Evolutionary conservation across 371 early-diverging fungal genomes (phyloP), one percentile per base, ranked within the genome.

Genomic region (Mortierella sp.): DNA sequence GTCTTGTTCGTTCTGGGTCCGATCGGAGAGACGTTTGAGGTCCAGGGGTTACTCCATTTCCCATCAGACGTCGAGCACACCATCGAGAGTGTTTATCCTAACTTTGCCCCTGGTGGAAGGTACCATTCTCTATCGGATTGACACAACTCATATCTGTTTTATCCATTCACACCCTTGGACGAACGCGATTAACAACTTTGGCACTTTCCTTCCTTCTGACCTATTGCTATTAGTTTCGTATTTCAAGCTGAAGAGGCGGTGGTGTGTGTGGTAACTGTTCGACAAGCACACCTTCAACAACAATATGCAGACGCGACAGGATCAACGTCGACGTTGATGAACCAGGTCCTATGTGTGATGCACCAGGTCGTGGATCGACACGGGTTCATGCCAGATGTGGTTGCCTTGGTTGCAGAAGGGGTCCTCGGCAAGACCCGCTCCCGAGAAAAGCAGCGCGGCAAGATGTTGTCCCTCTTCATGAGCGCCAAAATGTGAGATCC

Each of bases 1-100:
- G 90, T 92, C 63, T 76, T 96, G 64, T 96, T 92, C 87, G 93
- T 95, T 2, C 86, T 95, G 8, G 95, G 96, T 2, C 79, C 92
- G 1, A 88, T 93, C 53, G 85, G 79, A 24, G 94, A 94, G 63
- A 91, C 92, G 0, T 90, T 95, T 73, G 88, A 89, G 29, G 88
- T 93, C 39, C 89, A 92, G 74, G 94, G 94, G 0, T 82, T 93
- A 71, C 85, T 90, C 55, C 91, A 94, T 86, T 95, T 92, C 69
- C 90, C 92, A 13, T 69, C 79, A n/a, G 96, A 96, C 72, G 82
- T 95, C 8, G 96, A 96, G 76, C 71, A 79, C 13, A 91, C 93
- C 0, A 91, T 94, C 40, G 95, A 94, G 74, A 80, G 86, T 11
- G 58, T 71, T 0, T 90, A 91, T 82, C 83, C 86, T 10, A 77